Evolutionary conservation across 805 yeast species (phyloP), one percentile per base, ranked within the genome.

Genomic region (Naumovozyma dairenensis): DNA sequence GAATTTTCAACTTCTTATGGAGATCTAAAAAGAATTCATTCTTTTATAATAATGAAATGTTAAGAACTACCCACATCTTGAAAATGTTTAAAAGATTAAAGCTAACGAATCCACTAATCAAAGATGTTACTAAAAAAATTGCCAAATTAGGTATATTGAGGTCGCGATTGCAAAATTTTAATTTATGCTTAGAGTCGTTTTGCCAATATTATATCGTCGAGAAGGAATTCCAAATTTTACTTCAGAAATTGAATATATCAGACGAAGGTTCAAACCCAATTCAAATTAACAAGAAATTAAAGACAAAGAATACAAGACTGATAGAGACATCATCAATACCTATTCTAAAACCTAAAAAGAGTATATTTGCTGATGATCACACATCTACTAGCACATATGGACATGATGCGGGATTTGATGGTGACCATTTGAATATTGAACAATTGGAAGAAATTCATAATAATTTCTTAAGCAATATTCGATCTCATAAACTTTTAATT

Each of bases 1-100:
- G 81, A 44, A 71, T 87, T 43, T 92, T 89, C 64, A 84, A 86
- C 46, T 83, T 85, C 48, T 55, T 92, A 26, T 83, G 96, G 85
- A 72, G 80, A 44, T 59, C 89, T 16, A 73, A 77, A 39, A 77
- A 83, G 41, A 67, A 78, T 12, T 68, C 71, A 14, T 67, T 61
- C 45, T 59, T 74, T 35, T 62, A 81, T 37, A 66, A 67, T 33
- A 43, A 45, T 4, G 62, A 65, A 17, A 75, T 80, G 83, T 49
- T 52, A 19, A 49, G 56, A 15, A 54, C 59, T 2, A 63, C 51
- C 33, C 46, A 49, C 31, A 21, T 64, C n/a, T 42, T 53, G 10
- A 51, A 57, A 40, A 43, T 51, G 28, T 48, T 59, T 39, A 48
- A 43, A 15, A 43, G 38, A 19, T 36, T 43, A 14, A 43, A 38